Percentiles rank a stretch among this genome's conserved stretches.
Evolutionary conservation across 768 basidiomycete genomes (phyloP).

Genomic region (Rhodotorula toruloides): DNA sequence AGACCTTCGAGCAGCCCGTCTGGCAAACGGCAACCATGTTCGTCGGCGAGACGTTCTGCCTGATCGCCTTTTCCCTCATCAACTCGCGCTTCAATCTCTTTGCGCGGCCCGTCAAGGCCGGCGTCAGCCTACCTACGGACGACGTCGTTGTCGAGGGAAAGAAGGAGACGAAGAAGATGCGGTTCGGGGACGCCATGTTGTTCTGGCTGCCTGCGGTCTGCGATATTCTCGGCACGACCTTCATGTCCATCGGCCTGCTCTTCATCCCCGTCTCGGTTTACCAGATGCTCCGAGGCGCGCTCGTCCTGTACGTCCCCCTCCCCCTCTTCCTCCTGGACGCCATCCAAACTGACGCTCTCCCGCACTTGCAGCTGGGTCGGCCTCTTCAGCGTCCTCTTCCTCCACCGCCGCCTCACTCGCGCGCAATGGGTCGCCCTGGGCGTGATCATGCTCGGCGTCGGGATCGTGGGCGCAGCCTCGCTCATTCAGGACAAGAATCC

Average conservation of each 20-base stretch:
- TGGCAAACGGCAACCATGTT: conserved; percentile 47
- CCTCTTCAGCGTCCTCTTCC: conserved; percentile 80
- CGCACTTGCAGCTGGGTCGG: conserved; percentile 64
- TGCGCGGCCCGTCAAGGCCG: background rate
- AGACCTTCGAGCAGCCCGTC: conserved; percentile 66
- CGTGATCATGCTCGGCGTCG: conserved; percentile 49
- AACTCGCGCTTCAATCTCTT: conserved; percentile 37
- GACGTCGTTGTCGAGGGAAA: background rate
- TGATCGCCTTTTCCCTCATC: conserved; percentile 41
- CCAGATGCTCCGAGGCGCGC: conserved; percentile 61
- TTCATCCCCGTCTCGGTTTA: conserved; percentile 96
- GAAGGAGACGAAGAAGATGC: conserved; percentile 22
- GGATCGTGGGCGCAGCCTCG: conserved; percentile 67
- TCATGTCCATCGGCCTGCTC: conserved; percentile 93
- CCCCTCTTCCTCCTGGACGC: conserved; percentile 82
- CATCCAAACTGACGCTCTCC: background rate
- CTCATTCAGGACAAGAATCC: conserved; percentile 48
- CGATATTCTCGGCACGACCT: conserved; percentile 86
- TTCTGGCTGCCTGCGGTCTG: conserved; percentile 84
- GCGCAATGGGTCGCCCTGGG: conserved; percentile 71
- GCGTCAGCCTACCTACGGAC: background rate
- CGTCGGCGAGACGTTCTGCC: conserved; percentile 78
- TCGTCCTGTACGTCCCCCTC: conserved; percentile 65
- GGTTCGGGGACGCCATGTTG: conserved; percentile 55
- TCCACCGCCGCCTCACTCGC: conserved; percentile 54